Conservation (phyloP, 164 flowering plant species). For the Vitis rotundifolia region DNA sequence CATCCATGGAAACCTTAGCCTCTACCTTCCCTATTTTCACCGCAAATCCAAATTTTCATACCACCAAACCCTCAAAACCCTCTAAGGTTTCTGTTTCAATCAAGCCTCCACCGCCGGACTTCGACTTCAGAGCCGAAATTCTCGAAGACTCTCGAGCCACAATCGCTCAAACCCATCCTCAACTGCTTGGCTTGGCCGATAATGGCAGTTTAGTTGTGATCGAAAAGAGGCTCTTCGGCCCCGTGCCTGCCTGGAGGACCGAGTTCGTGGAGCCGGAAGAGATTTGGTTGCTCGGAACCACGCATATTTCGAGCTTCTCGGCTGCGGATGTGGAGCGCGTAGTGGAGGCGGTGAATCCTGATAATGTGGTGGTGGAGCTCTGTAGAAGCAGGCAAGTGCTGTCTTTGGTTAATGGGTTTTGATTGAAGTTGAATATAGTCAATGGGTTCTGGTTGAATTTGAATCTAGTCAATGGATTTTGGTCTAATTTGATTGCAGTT, state of each 20-base stretch:
- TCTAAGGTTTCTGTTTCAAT: constrained; percentile 49
- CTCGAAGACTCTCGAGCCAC: constrained; percentile 35
- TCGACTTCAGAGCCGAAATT: constrained; percentile 62
- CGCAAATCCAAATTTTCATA: constrained; percentile 25
- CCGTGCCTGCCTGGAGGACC: constrained; percentile 77
- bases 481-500: too few relatives aligned
- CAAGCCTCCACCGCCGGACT: constrained; percentile 72
- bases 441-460: neutral
- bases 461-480: too few relatives aligned
- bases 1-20: constrained; percentile 43
- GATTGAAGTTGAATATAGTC: neutral
- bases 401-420: constrained; percentile 2
- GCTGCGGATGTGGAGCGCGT: constrained; percentile 74
- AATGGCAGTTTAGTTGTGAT: constrained; percentile 62
- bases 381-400: constrained; percentile 87
- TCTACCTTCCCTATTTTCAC: constrained; percentile 33
- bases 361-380: constrained; percentile 91
- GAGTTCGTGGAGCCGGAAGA: constrained; percentile 87
- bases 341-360: constrained; percentile 68
- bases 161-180: constrained; percentile 55
- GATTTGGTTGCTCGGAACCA: constrained; percentile 84
- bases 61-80: constrained; percentile 13
- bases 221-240: constrained; percentile 70
- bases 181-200: constrained; percentile 70
- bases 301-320: constrained; percentile 56